phyloP scores from a whole-genome alignment of 495 filamentous ascomycete species.

The Friedmanniomyces simplex region DNA sequence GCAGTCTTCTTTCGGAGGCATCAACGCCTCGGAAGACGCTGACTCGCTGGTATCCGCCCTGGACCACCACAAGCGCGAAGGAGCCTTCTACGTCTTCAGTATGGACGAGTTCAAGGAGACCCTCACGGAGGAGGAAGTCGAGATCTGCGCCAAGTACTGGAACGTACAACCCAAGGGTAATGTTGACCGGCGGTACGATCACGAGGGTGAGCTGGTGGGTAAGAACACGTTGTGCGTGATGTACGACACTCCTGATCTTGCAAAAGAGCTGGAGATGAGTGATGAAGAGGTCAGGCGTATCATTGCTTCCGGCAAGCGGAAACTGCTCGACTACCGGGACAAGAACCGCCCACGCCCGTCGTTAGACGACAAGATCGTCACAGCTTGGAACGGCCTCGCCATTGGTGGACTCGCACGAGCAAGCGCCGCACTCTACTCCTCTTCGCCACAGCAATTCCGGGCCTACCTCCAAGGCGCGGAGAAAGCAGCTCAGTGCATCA shows the following conservation, averaged over 20 bases:
- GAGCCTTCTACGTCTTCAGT: slow-evolving; percentile 94
- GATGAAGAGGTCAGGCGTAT: slow-evolving; percentile 62
- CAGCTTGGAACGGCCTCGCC: slow-evolving; percentile 80
- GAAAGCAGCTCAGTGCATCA: slow-evolving; percentile 66
- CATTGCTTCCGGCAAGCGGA: slow-evolving; percentile 57
- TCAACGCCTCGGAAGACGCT: slow-evolving; percentile 84
- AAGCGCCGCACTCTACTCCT: slow-evolving; percentile 44
- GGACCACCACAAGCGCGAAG: slow-evolving; percentile 81
- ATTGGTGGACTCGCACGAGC: slow-evolving; percentile 73
- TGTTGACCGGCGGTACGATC: slow-evolving; percentile 71
- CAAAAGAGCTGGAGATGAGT: slow-evolving; percentile 65
- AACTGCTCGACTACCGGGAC: slow-evolving; percentile 63
- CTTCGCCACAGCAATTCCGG: slow-evolving; percentile 32
- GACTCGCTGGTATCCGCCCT: slow-evolving; percentile 68
- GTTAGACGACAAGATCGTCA: slow-evolving; percentile 85
- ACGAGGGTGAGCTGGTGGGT: slow-evolving; percentile 88
- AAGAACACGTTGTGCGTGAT: slow-evolving; percentile 56
- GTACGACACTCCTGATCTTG: slow-evolving; percentile 54
- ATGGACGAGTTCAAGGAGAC: slow-evolving; percentile 74
- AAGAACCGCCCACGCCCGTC: slow-evolving; percentile 67
- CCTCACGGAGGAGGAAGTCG: slow-evolving; percentile 57
- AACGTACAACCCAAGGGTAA: slow-evolving; percentile 83
- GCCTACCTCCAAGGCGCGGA: slow-evolving; percentile 56
- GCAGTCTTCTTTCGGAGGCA: slow-evolving; percentile 57
- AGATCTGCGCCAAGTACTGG: slow-evolving; percentile 74